phyloP scores from a whole-genome alignment of 1,139 yeast genomes.

The Yamadazyma membranifaciens region DNA sequence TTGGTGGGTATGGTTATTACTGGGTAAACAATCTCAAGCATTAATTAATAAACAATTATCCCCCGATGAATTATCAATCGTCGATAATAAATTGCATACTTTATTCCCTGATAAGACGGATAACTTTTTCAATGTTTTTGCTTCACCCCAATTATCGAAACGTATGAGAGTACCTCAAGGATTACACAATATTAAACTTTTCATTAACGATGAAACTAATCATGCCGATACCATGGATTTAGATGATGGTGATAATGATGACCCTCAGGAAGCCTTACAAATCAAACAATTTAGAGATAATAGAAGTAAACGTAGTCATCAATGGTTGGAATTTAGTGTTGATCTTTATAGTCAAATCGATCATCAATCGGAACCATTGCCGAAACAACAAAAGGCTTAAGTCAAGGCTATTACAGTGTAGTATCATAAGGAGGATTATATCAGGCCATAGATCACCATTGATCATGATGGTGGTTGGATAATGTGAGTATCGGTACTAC shows the following conservation, averaged over 20 bases:
- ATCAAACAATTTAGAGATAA: slow-evolving; percentile 11
- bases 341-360: too few relatives aligned
- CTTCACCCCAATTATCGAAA: slow-evolving; percentile 44
- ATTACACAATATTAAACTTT: slow-evolving; percentile 17
- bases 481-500: too few relatives aligned
- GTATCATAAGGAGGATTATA: too few relatives aligned
- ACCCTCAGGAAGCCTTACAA: slow-evolving; percentile 7
- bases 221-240: slow-evolving; percentile 9
- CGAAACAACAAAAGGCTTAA: too few relatives aligned
- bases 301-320: slow-evolving; percentile 14
- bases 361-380: too few relatives aligned
- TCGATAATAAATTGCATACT: slow-evolving; percentile 17
- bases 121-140: slow-evolving; percentile 41
- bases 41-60: slow-evolving; percentile 24
- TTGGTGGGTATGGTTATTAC: slow-evolving; percentile 48
- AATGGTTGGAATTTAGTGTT: slow-evolving; percentile 22
- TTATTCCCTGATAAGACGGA: slow-evolving; percentile 31
- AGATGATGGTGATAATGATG: slow-evolving; percentile 8
- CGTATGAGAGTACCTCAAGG: slow-evolving; percentile 40
- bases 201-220: neutral
- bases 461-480: too few relatives aligned
- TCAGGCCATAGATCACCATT: too few relatives aligned
- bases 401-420: too few relatives aligned
- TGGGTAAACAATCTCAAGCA: slow-evolving; percentile 27
- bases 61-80: slow-evolving; percentile 21